Base-by-base conservation (phyloP, 2,329 filamentous ascomycete species). In the Aureobasidium musti region DNA sequence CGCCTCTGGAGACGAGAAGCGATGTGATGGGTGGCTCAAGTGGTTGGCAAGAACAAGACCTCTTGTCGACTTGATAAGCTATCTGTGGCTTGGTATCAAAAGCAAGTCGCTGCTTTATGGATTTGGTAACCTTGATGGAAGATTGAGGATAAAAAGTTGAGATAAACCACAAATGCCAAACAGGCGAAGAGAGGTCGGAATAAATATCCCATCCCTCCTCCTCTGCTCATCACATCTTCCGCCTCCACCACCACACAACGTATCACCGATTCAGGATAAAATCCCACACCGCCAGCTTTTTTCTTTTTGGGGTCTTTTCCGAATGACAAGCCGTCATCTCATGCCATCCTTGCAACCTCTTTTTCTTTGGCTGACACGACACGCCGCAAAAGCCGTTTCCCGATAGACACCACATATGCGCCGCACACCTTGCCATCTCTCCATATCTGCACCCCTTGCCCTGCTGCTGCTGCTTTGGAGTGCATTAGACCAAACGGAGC, bases 401-500 rank as follows among this genome's bases (percentile, higher is more conserved):
- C 30, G 45, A 50, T 53, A 23, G 23, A 39, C 53, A 39, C 35
- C 23, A 39, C 30, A 21, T 8, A 5, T n/a, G 14, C n/a, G 7
- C 50, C 30, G 14, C n/a, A 14, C 50, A 35, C 35, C 35, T 35
- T 11, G n/a, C n/a, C 17, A 39, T 39, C 28, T 50, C 47, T 30
- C 10, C 43, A n/a, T n/a, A n/a, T n/a, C n/a, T n/a, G n/a, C n/a
- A n/a, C 41, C 41, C 56, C 35, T 60, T 49, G 43, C 41, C 43
- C 57, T 61, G 57, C 26, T 61, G 30, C 56, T 26, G n/a, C n/a
- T n/a, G n/a, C 33, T 60, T 33, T 21, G 14, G 1, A 30, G 39
- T 59, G 54, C 54, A 59, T 59, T 45, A 59, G 39, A 28, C n/a
- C 28, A 35, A 54, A 54, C 28, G 30, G 30, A 54, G 50, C 50